phyloP scores from a whole-genome alignment of 768 basidiomycete genomes.

The Myochromella boudieri region DNA sequence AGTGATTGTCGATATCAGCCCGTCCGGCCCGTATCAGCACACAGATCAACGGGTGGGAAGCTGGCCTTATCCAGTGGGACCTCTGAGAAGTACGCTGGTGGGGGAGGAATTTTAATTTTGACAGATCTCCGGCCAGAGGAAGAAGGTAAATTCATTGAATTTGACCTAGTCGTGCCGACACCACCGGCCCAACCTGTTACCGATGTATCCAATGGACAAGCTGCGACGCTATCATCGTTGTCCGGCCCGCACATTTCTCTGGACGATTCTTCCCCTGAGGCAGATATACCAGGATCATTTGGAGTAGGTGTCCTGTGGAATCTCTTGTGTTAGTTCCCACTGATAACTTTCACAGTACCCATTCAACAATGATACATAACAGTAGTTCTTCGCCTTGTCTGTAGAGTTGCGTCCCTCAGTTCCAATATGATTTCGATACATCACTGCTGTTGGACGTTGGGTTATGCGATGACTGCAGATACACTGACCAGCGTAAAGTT shows the following conservation, averaged over 20 bases:
- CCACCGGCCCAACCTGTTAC: constrained; percentile 25
- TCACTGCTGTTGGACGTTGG: too few species aligned
- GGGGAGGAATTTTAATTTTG: constrained; percentile 87
- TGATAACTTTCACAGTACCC: constrained; percentile 57
- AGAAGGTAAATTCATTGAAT: constrained; percentile 74
- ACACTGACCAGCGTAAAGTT: too few species aligned
- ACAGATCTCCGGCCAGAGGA: constrained; percentile 71
- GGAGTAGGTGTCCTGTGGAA: constrained; percentile 56
- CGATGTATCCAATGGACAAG: constrained; percentile 30
- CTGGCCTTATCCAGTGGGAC: constrained; percentile 30
- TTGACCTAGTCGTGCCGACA: constrained; percentile 46
- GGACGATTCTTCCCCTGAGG: constrained; percentile 71
- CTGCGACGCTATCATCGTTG: constrained; percentile 27
- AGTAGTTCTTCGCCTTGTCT: too few species aligned
- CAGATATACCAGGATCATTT: constrained; percentile 75
- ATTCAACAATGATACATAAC: constrained; percentile 66
- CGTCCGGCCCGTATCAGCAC: constrained; percentile 73
- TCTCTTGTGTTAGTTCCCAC: background rate
- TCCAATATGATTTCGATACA: too few species aligned
- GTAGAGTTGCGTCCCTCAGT: too few species aligned
- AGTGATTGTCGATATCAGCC: constrained; percentile 81
- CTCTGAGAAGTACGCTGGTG: constrained; percentile 69
- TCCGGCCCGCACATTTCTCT: constrained; percentile 62
- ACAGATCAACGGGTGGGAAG: constrained; percentile 32
- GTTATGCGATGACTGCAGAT: too few species aligned